phyloP scores from a whole-genome alignment of 148 eudicot genomes.

The Pharnaceum exiguum region DNA sequence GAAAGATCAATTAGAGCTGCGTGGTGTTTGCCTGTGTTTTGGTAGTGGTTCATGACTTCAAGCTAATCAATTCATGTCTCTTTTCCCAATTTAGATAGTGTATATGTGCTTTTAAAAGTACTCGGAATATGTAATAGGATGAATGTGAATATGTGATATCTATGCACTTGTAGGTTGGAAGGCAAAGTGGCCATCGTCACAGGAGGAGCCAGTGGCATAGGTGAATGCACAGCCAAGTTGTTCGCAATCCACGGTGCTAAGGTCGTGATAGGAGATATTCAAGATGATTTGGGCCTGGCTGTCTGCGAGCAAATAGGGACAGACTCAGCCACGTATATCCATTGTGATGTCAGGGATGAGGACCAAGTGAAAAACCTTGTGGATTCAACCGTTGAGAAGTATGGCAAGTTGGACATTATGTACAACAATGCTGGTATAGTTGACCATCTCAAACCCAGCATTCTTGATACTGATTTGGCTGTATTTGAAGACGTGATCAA shows the following conservation, averaged over 20 bases:
- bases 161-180: conserved; percentile 19
- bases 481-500: conserved; percentile 14
- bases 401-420: conserved; percentile 33
- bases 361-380: conserved; percentile 15
- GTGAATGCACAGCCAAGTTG: conserved; percentile 21
- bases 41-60: too few relatives aligned
- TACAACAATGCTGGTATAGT: conserved; percentile 25
- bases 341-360: conserved; percentile 37
- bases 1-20: too few relatives aligned
- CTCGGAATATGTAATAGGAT: background rate
- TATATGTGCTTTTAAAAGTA: too few relatives aligned
- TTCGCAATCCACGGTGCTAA: conserved; percentile 30
- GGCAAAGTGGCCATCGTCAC: conserved; percentile 38
- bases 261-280: conserved; percentile 27
- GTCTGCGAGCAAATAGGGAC: conserved; percentile 6
- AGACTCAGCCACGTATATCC: conserved; percentile 17
- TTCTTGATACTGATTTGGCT: conserved; percentile 6
- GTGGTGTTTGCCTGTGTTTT: too few relatives aligned
- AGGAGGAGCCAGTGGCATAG: conserved; percentile 34
- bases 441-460: background rate
- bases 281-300: conserved; percentile 18
- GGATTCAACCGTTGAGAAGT: conserved; percentile 12
- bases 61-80: too few relatives aligned
- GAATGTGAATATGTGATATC: too few relatives aligned
- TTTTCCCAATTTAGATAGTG: too few relatives aligned